Evolutionary conservation across 208 protist genomes (phyloP).

Genomic region (Strigomonas culicis): DNA sequence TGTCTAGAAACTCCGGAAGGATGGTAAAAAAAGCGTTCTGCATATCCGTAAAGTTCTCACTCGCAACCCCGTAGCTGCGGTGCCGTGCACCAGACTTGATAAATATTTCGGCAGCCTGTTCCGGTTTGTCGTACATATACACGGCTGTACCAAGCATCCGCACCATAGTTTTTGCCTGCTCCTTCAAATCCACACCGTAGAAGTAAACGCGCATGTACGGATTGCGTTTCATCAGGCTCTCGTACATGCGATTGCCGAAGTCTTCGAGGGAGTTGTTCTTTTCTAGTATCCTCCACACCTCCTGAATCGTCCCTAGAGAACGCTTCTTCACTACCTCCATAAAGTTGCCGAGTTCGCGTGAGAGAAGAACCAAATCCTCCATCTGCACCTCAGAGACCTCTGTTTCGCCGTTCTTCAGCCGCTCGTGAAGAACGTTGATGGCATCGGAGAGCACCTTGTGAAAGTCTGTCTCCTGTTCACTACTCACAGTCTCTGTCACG

Average conservation of each 20-base stretch:
- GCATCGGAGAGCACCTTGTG: not conserved
- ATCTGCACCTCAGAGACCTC: constrained; percentile 45
- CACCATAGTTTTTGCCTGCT: constrained; percentile 52
- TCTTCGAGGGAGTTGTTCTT: constrained; percentile 40
- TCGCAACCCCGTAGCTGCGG: constrained; percentile 62
- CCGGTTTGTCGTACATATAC: constrained; percentile 57
- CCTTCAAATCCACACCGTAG: constrained; percentile 52
- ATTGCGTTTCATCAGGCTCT: constrained; percentile 48
- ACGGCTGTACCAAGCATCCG: constrained; percentile 68
- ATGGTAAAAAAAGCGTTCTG: constrained; percentile 61
- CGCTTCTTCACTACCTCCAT: constrained; percentile 44
- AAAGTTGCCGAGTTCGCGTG: constrained; percentile 57
- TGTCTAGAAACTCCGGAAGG: constrained; percentile 66
- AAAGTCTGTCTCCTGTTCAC: too few species aligned
- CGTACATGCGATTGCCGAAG: constrained; percentile 59
- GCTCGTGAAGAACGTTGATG: constrained; percentile 14
- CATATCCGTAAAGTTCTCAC: constrained; percentile 46
- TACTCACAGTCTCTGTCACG: too few species aligned
- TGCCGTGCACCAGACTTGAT: constrained; percentile 52
- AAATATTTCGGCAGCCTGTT: constrained; percentile 54
- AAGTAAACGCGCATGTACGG: constrained; percentile 47
- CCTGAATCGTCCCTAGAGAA: constrained; percentile 47
- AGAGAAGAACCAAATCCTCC: constrained; percentile 56
- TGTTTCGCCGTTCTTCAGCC: constrained; percentile 38
- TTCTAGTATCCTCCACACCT: constrained; percentile 62